Evolutionary conservation across 2,329 filamentous ascomycete species (phyloP), one percentile per base, ranked within the genome.

Genomic region (Cladosporium phlei): DNA sequence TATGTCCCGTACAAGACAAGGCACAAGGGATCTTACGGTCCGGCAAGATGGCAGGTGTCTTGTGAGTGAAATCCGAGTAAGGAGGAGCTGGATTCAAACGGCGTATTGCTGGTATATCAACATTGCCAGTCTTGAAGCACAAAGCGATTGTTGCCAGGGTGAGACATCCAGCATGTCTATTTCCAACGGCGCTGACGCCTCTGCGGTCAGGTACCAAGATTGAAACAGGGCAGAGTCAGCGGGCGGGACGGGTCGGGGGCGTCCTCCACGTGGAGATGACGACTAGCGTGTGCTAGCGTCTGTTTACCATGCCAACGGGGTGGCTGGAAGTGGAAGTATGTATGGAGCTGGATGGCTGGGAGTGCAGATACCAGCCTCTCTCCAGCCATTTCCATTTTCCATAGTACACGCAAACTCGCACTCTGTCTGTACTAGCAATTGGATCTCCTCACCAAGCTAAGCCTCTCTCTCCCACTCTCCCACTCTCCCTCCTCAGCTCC

Each of bases 391-490:
- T 32, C 14, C 17, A 45, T 45, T 45, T 45, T 22, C 5, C 24
- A 37, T 20, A 20, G 34, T 22, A 21, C 24, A 17, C 32, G 32
- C 42, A 35, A 24, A 17, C 32, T 45, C 42, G 25, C 42, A 10
- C 7, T 16, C 16, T 29, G 42, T 21, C 32, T 12, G 24, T 45
- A 45, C 42, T 45, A 45, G 42, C 42, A 45, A 45, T 35, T 28
- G 24, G 16, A 37, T 20, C n/a, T 37, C 42, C 32, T 35, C 37
- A 14, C 32, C 33, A 40, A 45, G 42, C 42, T 45, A 45, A 45
- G 42, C 42, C 39, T 33, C 28, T 17, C 42, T 37, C 42, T 44
- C 40, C 40, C 32, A 35, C 42, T 45, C 42, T 32, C 37, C 32
- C 42, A 45, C 40, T 34, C 17, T 11, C 20, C 16, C 21, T 24